These are phyloP conservation scores for Blastobotrys attinorum DNA, from an alignment of 805 yeast species.

Conservation along the genomic window DNA sequence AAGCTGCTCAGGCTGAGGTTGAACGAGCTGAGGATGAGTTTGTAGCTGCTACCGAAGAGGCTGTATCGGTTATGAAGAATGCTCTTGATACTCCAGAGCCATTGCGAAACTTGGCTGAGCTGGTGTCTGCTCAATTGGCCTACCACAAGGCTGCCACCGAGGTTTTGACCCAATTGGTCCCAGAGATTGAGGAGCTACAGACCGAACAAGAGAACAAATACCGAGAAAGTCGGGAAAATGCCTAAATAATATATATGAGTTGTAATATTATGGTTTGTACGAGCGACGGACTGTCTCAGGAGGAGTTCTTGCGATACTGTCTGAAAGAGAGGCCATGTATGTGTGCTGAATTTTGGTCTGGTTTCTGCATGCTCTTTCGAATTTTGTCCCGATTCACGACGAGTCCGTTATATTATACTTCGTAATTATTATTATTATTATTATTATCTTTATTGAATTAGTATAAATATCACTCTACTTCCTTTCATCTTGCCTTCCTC, in stretches of 20 bases:
- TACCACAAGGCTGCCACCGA: constrained; percentile 71
- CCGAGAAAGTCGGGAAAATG: constrained; percentile 24
- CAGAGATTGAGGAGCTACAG: constrained; percentile 53
- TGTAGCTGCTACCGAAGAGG: constrained; percentile 84
- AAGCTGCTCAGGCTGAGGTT: constrained; percentile 65
- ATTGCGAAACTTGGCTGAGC: constrained; percentile 55
- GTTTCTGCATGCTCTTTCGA: too few relatives aligned
- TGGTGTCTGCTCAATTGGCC: constrained; percentile 71
- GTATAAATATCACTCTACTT: not conserved
- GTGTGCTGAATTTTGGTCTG: too few relatives aligned
- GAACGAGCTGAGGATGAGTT: constrained; percentile 84
- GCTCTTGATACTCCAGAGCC: constrained; percentile 67
- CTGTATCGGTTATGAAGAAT: constrained; percentile 73
- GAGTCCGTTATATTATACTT: too few relatives aligned
- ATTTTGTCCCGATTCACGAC: too few relatives aligned
- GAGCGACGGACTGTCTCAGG: too few relatives aligned
- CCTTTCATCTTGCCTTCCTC: not conserved
- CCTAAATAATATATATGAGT: constrained; percentile 6
- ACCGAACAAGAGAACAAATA: constrained; percentile 40
- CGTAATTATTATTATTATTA: too few relatives aligned
- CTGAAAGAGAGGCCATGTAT: too few relatives aligned
- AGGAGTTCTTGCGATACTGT: too few relatives aligned
- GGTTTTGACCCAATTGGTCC: constrained; percentile 54
- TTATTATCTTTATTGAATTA: not conserved
- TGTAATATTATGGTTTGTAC: too few relatives aligned